Base-by-base conservation (phyloP, 495 filamentous ascomycete genomes). In the Penicillium angulare region DNA sequence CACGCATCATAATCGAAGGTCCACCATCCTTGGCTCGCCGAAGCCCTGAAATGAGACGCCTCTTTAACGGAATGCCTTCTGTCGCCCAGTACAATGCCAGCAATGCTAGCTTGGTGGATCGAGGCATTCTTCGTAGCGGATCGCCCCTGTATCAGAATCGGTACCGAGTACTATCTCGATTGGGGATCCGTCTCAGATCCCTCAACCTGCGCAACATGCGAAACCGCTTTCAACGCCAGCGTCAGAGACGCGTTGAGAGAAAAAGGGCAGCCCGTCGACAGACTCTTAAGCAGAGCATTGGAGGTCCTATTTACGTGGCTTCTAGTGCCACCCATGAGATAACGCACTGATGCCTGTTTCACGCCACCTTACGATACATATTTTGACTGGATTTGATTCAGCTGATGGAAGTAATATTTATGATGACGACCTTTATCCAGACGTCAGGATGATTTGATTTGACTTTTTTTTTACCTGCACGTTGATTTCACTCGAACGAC, bases 201-300 rank as follows among this genome's bases (percentile, higher is more conserved):
- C 72, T 80, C 10, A 76, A 73, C 1, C 69, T 78, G 50, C 73
- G 69, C n/a, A 76, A 73, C 12, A 50, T 81, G 45, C 72, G 77
- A 17, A 75, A 75, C 31, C 76, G 76, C 26, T 61, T 86, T 29
- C 74, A 80, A 31, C 77, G 81, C 49, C 57, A 80, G 44, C 84
- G 82, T 53, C 82, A 86, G 62, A 67, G 73, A 56, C 76, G 81
- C 35, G 77, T 82, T 21, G 75, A 80, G 49, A 63, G 63, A 21
- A 76, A 67, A 53, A 69, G 68, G 39, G 87, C 89, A 67, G 84
- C 80, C 54, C 71, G 84, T 47, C 79, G 83, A 39, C 76, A 85
- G 46, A 77, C 72, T 54, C 73, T 95, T 45, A 80, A 87, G 59
- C 75, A 79, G 48, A 87, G 78, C 55, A 95, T 95, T 60, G 77